Evolutionary conservation across 2,329 filamentous ascomycete genomes (phyloP), one percentile per base, ranked within the genome.

Genomic region (Calonectria pseudoturangicola): DNA sequence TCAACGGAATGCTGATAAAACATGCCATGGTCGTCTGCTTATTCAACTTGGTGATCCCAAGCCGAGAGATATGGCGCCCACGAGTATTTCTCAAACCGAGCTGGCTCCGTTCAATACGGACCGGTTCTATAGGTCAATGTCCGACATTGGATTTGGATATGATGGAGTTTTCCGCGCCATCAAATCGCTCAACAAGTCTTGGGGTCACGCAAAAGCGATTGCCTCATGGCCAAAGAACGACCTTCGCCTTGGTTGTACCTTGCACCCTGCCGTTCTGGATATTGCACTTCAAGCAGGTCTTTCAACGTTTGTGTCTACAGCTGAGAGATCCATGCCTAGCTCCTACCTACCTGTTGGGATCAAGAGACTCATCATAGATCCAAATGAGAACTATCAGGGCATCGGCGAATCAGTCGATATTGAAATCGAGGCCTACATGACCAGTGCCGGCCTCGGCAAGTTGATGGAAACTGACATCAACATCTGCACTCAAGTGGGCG

Each of bases 341-440:
- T 8, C 50, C 16, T 54, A 54, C 12, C 50, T 54, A 1, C 50
- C 50, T 33, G 50, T 54, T 12, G 50, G 50, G 1, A 33, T 54
- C 18, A 54, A 33, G 16, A 54, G 15, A 28, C 15, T n/a, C 2
- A 18, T 54, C 2, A 54, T 54, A 2, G 12, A n/a, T n/a, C 50
- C 27, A 1, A 33, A 54, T 4, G 25, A 28, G 10, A 28, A 2
- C 12, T 51, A 28, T 13, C 50, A 54, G 28, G 28, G 50, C 12
- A 7, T 4, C 1, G 16, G n/a, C 30, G 50, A 18, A 10, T 54
- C 27, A 1, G 27, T 18, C 3, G 16, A 54, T n/a, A 12, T 54
- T 54, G 50, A 54, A 10, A 33, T 54, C 5, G 50, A 54, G 50
- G 50, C 50, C n/a, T 54, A 54, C 28, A 2, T 54, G 50, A 54